phyloP scores from a whole-genome alignment of 768 basidiomycete genomes.

The Phlebiopsis flavidoalba region DNA sequence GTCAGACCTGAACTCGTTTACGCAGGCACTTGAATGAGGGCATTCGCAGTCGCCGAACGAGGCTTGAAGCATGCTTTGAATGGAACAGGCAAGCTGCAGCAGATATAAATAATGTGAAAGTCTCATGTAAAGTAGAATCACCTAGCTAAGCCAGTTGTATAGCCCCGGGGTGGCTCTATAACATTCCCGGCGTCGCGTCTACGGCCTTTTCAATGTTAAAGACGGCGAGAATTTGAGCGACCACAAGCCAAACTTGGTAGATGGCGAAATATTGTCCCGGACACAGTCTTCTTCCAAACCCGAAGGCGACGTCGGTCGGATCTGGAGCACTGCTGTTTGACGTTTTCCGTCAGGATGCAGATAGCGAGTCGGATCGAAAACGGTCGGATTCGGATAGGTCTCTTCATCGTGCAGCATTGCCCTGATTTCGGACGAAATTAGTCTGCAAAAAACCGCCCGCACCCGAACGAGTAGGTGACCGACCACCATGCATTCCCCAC shows the following conservation, averaged over 20 bases:
- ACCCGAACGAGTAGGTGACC: not conserved
- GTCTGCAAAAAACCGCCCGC: not conserved
- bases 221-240: constrained; percentile 16
- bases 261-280: constrained; percentile 21
- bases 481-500: constrained; percentile 16
- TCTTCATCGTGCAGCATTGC: not conserved
- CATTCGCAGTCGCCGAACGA: not conserved
- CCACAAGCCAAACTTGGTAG: constrained; percentile 17
- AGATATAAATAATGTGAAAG: not conserved
- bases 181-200: constrained; percentile 9
- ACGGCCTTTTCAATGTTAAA: constrained; percentile 13
- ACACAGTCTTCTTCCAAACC: constrained; percentile 17
- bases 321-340: constrained; percentile 2
- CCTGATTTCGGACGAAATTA: not conserved
- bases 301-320: constrained; percentile 8
- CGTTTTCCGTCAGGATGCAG: constrained; percentile 8
- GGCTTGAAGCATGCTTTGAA: not conserved
- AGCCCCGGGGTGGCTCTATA: constrained; percentile 6
- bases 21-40: not conserved
- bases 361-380: constrained; percentile 20
- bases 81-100: not conserved
- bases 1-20: not conserved
- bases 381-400: constrained; percentile 24
- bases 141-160: constrained; percentile 4
- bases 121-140: not conserved